Conservation (phyloP, 2,329 filamentous ascomycete genomes). For the Penicillium polonicum region DNA sequence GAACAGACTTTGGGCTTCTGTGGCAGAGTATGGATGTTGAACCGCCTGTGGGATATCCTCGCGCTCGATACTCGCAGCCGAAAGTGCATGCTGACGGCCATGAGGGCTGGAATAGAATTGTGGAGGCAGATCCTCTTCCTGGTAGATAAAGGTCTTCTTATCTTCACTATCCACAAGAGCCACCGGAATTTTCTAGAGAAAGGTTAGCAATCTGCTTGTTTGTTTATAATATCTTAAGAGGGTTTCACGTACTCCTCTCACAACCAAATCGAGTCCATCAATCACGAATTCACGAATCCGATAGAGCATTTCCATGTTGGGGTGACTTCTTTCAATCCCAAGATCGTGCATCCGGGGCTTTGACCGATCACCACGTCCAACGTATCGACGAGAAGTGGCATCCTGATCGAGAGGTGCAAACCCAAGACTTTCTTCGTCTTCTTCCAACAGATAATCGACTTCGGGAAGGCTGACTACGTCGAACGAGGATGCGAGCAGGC, state of each 20-base stretch:
- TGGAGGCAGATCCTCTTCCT: slow-evolving; percentile 53
- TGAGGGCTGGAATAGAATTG: slow-evolving; percentile 50
- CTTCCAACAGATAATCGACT: slow-evolving; percentile 64
- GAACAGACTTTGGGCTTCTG: slow-evolving; percentile 35
- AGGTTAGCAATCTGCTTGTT: slow-evolving; percentile 23
- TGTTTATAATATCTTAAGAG: background rate
- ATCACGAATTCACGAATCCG: slow-evolving; percentile 63
- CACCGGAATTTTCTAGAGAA: slow-evolving; percentile 49
- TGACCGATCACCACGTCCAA: slow-evolving; percentile 42
- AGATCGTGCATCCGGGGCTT: slow-evolving; percentile 56
- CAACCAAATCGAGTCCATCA: slow-evolving; percentile 60
- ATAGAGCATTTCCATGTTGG: slow-evolving; percentile 65
- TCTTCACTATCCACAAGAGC: slow-evolving; percentile 47
- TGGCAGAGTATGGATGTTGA: slow-evolving; percentile 25
- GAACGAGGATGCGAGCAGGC: slow-evolving; percentile 59
- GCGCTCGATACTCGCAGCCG: slow-evolving; percentile 42
- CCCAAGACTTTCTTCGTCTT: slow-evolving; percentile 65
- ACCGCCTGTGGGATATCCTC: slow-evolving; percentile 36
- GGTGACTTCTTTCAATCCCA: slow-evolving; percentile 53
- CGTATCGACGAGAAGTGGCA: slow-evolving; percentile 53
- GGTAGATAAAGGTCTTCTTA: slow-evolving; percentile 51
- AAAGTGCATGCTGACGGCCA: slow-evolving; percentile 41
- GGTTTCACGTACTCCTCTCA: slow-evolving; percentile 41
- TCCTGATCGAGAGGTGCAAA: slow-evolving; percentile 60
- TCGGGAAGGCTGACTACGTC: slow-evolving; percentile 56